Conservation (phyloP, 306 rosid species). For the Cucumis sativus region DNA sequence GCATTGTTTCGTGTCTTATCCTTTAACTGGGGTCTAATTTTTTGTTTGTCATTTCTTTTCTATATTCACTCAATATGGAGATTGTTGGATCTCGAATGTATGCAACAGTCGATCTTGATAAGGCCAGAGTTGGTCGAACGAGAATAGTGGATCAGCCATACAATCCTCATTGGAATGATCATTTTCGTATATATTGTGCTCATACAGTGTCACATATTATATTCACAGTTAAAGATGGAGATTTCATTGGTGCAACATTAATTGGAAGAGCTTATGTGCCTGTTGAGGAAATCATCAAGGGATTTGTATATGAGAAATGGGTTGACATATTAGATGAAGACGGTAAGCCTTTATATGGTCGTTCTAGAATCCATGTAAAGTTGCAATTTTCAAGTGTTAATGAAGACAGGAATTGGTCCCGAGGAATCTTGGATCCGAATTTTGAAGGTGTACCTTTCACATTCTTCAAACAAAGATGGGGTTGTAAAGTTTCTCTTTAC, state of each 20-base stretch:
- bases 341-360: slow-evolving; percentile 24
- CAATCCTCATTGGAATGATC: slow-evolving; percentile 44
- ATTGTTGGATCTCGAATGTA: slow-evolving; percentile 52
- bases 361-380: slow-evolving; percentile 37
- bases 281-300: slow-evolving; percentile 26
- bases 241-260: slow-evolving; percentile 57
- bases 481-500: slow-evolving; percentile 57
- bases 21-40: background rate
- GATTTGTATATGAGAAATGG: slow-evolving; percentile 18
- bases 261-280: slow-evolving; percentile 67
- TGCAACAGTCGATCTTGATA: slow-evolving; percentile 76
- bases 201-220: slow-evolving; percentile 42
- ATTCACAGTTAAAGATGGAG: slow-evolving; percentile 59
- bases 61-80: slow-evolving; percentile 22
- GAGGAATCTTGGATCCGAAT: slow-evolving; percentile 26
- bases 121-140: slow-evolving; percentile 46
- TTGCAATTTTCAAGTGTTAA: slow-evolving; percentile 18
- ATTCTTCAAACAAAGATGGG: slow-evolving; percentile 53
- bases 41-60: background rate
- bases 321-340: slow-evolving; percentile 57
- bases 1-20: background rate
- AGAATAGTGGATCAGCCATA: slow-evolving; percentile 21
- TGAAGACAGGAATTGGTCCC: slow-evolving; percentile 30
- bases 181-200: slow-evolving; percentile 52
- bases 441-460: slow-evolving; percentile 47